phyloP scores from a whole-genome alignment of 164 flowering plant species.

The Chloranthus sessilifolius region DNA sequence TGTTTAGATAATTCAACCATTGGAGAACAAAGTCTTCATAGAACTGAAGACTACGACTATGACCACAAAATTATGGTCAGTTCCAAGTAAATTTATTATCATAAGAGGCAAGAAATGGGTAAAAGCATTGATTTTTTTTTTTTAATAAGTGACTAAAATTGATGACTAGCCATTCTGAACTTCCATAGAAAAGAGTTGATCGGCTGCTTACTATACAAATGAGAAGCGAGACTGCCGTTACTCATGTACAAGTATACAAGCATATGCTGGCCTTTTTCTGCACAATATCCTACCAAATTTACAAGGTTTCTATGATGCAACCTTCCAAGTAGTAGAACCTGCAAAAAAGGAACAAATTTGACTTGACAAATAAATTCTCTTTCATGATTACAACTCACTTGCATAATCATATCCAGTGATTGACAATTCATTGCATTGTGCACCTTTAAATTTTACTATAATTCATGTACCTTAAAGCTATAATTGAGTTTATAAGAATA shows the following conservation, averaged over 20 bases:
- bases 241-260: constrained; percentile 94
- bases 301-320: constrained; percentile 96
- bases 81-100: background rate
- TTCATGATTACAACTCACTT: too few species aligned
- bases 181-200: background rate
- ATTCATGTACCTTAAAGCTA: too few species aligned
- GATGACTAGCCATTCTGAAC: background rate
- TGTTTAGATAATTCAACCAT: too few species aligned
- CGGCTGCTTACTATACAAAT: constrained; percentile 72
- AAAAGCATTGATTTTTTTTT: background rate
- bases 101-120: background rate
- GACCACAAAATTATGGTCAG: too few species aligned
- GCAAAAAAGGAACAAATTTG: constrained; percentile 16
- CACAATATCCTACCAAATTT: constrained; percentile 97
- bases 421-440: too few species aligned
- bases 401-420: too few species aligned
- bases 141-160: background rate
- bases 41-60: background rate
- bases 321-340: constrained; percentile 89
- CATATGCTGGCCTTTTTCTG: constrained; percentile 86
- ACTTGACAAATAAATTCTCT: too few species aligned
- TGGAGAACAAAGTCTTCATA: too few species aligned
- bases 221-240: constrained; percentile 93
- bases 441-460: too few species aligned
- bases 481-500: too few species aligned